phyloP scores from a whole-genome alignment of 208 protist genomes.

The Acanthamoeba quina region DNA sequence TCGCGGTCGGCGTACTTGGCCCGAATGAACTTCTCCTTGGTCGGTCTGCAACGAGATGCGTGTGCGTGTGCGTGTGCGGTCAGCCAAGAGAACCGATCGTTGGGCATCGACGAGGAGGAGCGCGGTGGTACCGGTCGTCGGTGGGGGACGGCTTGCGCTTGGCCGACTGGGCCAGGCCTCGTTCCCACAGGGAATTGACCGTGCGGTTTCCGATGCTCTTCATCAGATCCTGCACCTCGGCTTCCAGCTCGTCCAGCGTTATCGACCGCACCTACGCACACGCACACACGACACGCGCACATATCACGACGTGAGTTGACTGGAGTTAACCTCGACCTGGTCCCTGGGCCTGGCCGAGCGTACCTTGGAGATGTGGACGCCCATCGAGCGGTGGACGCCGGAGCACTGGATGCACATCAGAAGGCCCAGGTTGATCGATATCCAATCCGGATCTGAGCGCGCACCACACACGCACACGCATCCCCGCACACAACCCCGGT shows the following conservation, averaged over 20 bases:
- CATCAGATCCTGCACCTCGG: slow-evolving; percentile 58
- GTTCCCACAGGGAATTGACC: slow-evolving; percentile 40
- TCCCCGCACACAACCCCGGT: too few relatives aligned
- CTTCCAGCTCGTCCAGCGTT: slow-evolving; percentile 18
- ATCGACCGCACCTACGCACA: slow-evolving; percentile 1
- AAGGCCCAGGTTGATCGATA: slow-evolving; percentile 86
- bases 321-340: slow-evolving; percentile 27
- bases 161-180: background rate
- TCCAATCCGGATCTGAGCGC: slow-evolving; percentile 82
- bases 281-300: background rate
- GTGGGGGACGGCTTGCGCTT: slow-evolving; percentile 7
- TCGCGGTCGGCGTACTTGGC: slow-evolving; percentile 36
- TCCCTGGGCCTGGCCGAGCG: slow-evolving; percentile 78
- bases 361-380: slow-evolving; percentile 86
- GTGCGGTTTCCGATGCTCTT: slow-evolving; percentile 38
- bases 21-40: slow-evolving; percentile 57
- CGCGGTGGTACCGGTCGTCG: slow-evolving; percentile 45
- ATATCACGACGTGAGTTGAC: background rate
- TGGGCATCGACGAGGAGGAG: background rate
- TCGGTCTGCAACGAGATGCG: background rate
- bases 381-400: slow-evolving; percentile 85
- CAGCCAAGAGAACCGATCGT: too few relatives aligned
- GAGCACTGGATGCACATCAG: slow-evolving; percentile 89
- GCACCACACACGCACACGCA: too few relatives aligned
- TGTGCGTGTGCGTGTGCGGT: too few relatives aligned